phyloP scores from a whole-genome alignment of 768 basidiomycete species.

The Leucocoprinus sp. region DNA sequence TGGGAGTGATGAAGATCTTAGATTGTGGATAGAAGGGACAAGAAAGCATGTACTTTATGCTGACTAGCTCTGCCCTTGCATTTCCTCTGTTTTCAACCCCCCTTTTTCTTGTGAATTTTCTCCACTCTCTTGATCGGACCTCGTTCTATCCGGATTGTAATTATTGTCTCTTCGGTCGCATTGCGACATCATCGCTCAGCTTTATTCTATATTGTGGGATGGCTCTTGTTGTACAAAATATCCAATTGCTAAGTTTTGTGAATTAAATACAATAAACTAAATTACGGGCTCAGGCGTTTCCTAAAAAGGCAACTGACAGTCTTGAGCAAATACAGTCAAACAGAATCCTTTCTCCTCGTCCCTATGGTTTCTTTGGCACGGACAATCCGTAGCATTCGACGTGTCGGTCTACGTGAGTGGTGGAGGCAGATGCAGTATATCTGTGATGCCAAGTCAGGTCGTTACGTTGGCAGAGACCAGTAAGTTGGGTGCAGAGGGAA shows the following conservation, averaged over 20 bases:
- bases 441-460: slow-evolving; percentile 86
- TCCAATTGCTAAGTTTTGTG: not conserved
- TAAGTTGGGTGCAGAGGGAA: slow-evolving; percentile 33
- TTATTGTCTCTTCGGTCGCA: slow-evolving; percentile 6
- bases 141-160: not conserved
- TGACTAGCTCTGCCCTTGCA: slow-evolving; percentile 32
- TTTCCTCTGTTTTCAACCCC: not conserved
- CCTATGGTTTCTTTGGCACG: slow-evolving; percentile 66
- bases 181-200: slow-evolving; percentile 5
- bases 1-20: slow-evolving; percentile 53
- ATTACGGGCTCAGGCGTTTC: too few species aligned
- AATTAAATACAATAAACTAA: too few species aligned
- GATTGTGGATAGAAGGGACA: slow-evolving; percentile 67
- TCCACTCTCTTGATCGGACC: not conserved
- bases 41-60: slow-evolving; percentile 83
- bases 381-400: slow-evolving; percentile 67
- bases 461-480: slow-evolving; percentile 73
- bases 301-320: slow-evolving; percentile 5
- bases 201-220: slow-evolving; percentile 2
- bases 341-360: slow-evolving; percentile 13
- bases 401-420: slow-evolving; percentile 78
- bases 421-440: slow-evolving; percentile 91
- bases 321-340: slow-evolving; percentile 27
- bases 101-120: not conserved
- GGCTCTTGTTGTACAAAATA: slow-evolving; percentile 5